These are phyloP conservation scores for Metschnikowia chrysomelidarum DNA, from an alignment of 805 yeast species.

Conservation along the genomic window DNA sequence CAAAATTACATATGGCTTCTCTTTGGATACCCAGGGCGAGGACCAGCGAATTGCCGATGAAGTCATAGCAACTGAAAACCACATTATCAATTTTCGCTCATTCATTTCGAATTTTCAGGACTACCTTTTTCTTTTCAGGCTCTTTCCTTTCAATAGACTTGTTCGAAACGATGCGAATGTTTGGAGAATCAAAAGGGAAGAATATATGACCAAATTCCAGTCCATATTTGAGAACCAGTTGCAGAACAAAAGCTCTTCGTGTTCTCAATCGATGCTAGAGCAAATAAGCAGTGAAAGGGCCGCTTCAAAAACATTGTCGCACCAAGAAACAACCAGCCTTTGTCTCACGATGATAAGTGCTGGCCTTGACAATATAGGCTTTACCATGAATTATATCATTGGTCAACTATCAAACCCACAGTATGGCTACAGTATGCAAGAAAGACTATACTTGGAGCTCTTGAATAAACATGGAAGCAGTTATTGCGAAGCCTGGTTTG, in stretches of 20 bases:
- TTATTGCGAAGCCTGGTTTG: slow-evolving; percentile 24
- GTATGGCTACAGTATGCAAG: slow-evolving; percentile 40
- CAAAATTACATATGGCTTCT: slow-evolving; percentile 50
- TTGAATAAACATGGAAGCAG: slow-evolving; percentile 3
- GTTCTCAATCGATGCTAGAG: slow-evolving; percentile 33
- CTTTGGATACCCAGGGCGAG: slow-evolving; percentile 39
- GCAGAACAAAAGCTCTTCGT: slow-evolving; percentile 20
- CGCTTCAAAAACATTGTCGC: slow-evolving; percentile 4
- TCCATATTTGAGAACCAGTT: slow-evolving; percentile 16
- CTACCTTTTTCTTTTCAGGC: slow-evolving; percentile 47
- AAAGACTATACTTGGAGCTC: slow-evolving; percentile 35
- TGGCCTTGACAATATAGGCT: slow-evolving; percentile 70
- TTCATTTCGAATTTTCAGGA: slow-evolving; percentile 56
- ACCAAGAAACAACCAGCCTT: slow-evolving; percentile 51
- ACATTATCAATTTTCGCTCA: slow-evolving; percentile 55
- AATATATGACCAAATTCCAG: slow-evolving; percentile 44
- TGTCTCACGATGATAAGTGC: slow-evolving; percentile 79
- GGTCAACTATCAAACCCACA: slow-evolving; percentile 54
- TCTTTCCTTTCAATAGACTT: slow-evolving; percentile 19
- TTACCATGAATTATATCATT: slow-evolving; percentile 57
- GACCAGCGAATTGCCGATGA: slow-evolving; percentile 45
- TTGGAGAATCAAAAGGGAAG: slow-evolving; percentile 43
- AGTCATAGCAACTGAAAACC: slow-evolving; percentile 54
- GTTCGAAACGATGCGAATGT: slow-evolving; percentile 15
- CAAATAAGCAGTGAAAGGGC: slow-evolving; percentile 14